Base-by-base conservation (phyloP, 805 yeast genomes). In the Yarrowia alimentaria region DNA sequence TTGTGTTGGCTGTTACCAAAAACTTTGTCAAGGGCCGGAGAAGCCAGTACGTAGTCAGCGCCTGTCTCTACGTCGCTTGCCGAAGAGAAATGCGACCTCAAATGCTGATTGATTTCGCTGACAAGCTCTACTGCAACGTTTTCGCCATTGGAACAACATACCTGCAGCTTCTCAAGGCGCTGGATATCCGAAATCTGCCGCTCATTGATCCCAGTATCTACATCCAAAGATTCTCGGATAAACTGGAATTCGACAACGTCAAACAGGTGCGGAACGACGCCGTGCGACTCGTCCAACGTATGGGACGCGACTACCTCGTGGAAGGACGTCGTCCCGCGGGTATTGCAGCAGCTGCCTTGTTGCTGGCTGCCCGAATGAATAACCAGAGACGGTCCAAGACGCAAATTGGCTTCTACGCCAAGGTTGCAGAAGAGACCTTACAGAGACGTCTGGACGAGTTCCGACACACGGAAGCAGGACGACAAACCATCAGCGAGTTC, bases 251-350 rank as follows among this genome's bases (percentile, higher is more conserved):
- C 61, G 79, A 78, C 55, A 62, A 59, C 35, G 56, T 61, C 8
- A 73, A 81, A 29, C 82, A 82, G 58, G 96, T 93, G 11, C 82
- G 86, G 35, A 78, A 77, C 54, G 99, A 93, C 65, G 98, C 99
- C 0, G 81, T 82, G 6, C 79, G 81, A 59, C 68, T 93, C 17
- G 95, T 96, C 0, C 86, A 80, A 62, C 74, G 96, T 58, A 93
- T 93, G 99, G 75, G 90, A 11, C 78, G 80, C 33, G 98, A 93
- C 62, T 93, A 98, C 97, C 85, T 93, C 58, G 86, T 83, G 64
- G 95, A 88, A 67, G 99, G 99, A 19, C 77, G 99, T 63, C 75
- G 98, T 56, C 99, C 99, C 0, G 98, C 99, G 0, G 99, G 99
- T 60, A 80, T 93, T 50, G 99, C 99, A 0, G 99, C 98, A 17